phyloP scores from a whole-genome alignment of 2,329 filamentous ascomycete genomes.

The Emericellopsis atlantica region DNA sequence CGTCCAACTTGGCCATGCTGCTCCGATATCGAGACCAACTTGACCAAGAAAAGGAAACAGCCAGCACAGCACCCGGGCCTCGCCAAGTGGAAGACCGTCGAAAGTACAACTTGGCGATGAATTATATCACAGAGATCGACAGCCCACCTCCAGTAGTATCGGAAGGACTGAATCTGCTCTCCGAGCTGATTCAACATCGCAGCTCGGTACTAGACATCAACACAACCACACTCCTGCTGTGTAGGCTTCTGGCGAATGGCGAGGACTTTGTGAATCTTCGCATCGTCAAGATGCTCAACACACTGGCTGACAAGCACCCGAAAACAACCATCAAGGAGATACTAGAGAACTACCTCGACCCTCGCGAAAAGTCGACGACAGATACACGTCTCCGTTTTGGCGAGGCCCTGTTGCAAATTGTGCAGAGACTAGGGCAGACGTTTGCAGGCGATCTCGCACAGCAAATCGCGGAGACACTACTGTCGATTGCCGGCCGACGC shows the following conservation, averaged over 20 bases:
- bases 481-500: slow-evolving; percentile 52
- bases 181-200: slow-evolving; percentile 38
- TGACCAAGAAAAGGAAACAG: slow-evolving; percentile 25
- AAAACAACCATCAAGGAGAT: slow-evolving; percentile 49
- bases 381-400: slow-evolving; percentile 57
- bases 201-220: slow-evolving; percentile 55
- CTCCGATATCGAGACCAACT: slow-evolving; percentile 42
- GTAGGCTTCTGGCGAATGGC: slow-evolving; percentile 48
- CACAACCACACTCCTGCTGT: slow-evolving; percentile 48
- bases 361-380: slow-evolving; percentile 40
- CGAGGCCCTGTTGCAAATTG: slow-evolving; percentile 51
- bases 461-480: slow-evolving; percentile 42
- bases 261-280: slow-evolving; percentile 63
- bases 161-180: slow-evolving; percentile 50
- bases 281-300: slow-evolving; percentile 52
- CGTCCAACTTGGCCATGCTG: slow-evolving; percentile 41
- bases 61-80: slow-evolving; percentile 23
- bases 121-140: slow-evolving; percentile 48
- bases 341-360: slow-evolving; percentile 55
- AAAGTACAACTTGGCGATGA: slow-evolving; percentile 48
- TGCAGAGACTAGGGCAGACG: slow-evolving; percentile 45
- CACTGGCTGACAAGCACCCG: slow-evolving; percentile 49
- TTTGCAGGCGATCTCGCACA: slow-evolving; percentile 41
- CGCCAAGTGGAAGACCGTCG: slow-evolving; percentile 47
- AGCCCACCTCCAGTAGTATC: slow-evolving; percentile 54